These are phyloP conservation scores for Alternaria rosae DNA, from an alignment of 2,329 filamentous ascomycete genomes.

Conservation along the genomic window DNA sequence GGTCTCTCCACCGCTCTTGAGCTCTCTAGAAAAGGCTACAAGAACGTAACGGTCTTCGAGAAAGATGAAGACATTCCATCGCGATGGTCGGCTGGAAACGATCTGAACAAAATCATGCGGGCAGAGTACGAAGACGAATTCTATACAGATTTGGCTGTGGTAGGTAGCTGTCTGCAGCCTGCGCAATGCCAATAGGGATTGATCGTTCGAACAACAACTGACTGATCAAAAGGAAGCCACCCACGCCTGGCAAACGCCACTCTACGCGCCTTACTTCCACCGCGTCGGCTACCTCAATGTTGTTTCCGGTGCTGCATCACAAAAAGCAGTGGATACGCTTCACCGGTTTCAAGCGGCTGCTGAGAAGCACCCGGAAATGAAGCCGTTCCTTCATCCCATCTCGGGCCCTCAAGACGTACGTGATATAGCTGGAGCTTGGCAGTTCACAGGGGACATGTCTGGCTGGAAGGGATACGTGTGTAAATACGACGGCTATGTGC, in stretches of 20 bases:
- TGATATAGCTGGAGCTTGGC: slow-evolving; percentile 52
- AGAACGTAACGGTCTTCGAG: slow-evolving; percentile 41
- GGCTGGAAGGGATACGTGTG: slow-evolving; percentile 69
- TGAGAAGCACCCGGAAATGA: slow-evolving; percentile 52
- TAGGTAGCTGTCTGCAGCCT: slow-evolving; percentile 33
- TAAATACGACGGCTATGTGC: slow-evolving; percentile 64
- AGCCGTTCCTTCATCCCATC: slow-evolving; percentile 38
- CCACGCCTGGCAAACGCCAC: slow-evolving; percentile 60
- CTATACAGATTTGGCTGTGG: slow-evolving; percentile 63
- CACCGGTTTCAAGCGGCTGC: slow-evolving; percentile 53
- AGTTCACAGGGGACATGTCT: slow-evolving; percentile 56
- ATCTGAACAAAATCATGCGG: slow-evolving; percentile 68
- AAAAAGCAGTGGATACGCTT: slow-evolving; percentile 59
- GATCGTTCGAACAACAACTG: neutral
- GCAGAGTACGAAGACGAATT: slow-evolving; percentile 66
- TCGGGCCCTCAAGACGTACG: slow-evolving; percentile 50
- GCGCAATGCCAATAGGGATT: neutral
- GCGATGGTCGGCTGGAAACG: slow-evolving; percentile 63
- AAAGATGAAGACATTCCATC: slow-evolving; percentile 55
- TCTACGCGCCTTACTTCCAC: slow-evolving; percentile 63
- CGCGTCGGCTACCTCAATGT: slow-evolving; percentile 61
- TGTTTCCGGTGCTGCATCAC: slow-evolving; percentile 57
- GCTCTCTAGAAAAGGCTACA: slow-evolving; percentile 39
- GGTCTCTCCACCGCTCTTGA: slow-evolving; percentile 43
- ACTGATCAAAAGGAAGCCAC: slow-evolving; percentile 56